Evolutionary conservation across 805 yeast genomes (phyloP).

Genomic region (Pichia occidentalis): DNA sequence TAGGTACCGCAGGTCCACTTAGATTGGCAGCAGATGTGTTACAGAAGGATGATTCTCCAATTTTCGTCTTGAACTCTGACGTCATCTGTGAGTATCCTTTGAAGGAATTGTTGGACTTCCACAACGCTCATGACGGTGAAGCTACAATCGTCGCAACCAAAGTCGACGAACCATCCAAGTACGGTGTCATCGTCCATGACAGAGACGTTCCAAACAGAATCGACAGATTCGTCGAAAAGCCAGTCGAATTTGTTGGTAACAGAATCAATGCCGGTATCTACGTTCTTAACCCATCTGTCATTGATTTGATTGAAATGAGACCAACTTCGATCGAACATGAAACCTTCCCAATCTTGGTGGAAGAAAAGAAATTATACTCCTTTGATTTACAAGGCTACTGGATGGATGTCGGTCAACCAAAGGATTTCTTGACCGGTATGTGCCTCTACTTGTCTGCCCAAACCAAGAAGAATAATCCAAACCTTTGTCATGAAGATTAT

Average conservation of each 20-base stretch:
- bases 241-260: conserved; percentile 98
- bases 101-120: conserved; percentile 86
- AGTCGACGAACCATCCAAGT: conserved; percentile 98
- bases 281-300: conserved; percentile 94
- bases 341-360: conserved; percentile 95
- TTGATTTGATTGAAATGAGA: conserved; percentile 92
- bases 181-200: conserved; percentile 99
- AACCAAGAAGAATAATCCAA: conserved; percentile 71
- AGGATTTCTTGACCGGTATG: conserved; percentile 96
- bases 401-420: conserved; percentile 99
- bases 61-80: conserved; percentile 96
- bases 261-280: conserved; percentile 99
- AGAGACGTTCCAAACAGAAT: conserved; percentile 91
- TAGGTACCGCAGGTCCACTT: conserved; percentile 99
- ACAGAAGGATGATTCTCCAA: conserved; percentile 92
- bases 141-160: conserved; percentile 99
- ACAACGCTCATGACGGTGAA: conserved; percentile 90
- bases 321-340: conserved; percentile 99
- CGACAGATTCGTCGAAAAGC: conserved; percentile 98
- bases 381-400: conserved; percentile 98
- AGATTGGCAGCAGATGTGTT: conserved; percentile 92
- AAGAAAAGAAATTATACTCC: conserved; percentile 80
- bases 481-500: conserved; percentile 53
- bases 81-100: conserved; percentile 99
- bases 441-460: conserved; percentile 83